Conservation (phyloP, 2,329 filamentous ascomycete genomes). For the Botrytis byssoidea region DNA sequence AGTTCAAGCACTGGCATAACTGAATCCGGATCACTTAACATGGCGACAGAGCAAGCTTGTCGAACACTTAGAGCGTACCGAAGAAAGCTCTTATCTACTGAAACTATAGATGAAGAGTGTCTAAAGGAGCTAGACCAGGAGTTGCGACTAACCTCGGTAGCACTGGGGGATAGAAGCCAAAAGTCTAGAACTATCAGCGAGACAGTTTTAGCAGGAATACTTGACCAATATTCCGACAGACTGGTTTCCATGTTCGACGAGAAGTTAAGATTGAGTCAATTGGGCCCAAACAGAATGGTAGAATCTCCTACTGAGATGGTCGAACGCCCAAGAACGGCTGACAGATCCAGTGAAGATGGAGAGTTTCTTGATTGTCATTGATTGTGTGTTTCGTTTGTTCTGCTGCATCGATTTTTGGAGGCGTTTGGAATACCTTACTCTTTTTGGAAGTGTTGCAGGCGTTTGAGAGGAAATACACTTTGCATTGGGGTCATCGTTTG, state of each 20-base stretch:
- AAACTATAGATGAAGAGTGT: conserved; percentile 55
- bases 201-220: conserved; percentile 58
- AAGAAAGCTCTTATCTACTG: conserved; percentile 58
- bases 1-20: conserved; percentile 45
- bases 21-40: conserved; percentile 55
- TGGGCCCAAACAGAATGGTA: conserved; percentile 26
- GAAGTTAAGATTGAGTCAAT: conserved; percentile 54
- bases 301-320: conserved; percentile 14
- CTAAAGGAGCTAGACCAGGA: conserved; percentile 65
- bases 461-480: neutral
- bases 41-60: conserved; percentile 63
- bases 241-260: conserved; percentile 71
- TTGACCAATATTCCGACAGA: conserved; percentile 74
- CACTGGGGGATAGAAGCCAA: conserved; percentile 45
- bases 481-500: conserved; percentile 3
- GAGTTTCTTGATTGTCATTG: conserved; percentile 17
- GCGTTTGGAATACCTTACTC: conserved; percentile 10
- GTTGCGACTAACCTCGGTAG: conserved; percentile 60
- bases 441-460: neutral
- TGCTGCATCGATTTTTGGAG: neutral
- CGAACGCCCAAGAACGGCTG: conserved; percentile 35
- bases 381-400: conserved; percentile 2
- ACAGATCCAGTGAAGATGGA: conserved; percentile 7
- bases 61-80: conserved; percentile 61
- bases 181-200: conserved; percentile 53